phyloP scores from a whole-genome alignment of 2,329 filamentous ascomycete species.

The Chrysosporium queenslandicum region DNA sequence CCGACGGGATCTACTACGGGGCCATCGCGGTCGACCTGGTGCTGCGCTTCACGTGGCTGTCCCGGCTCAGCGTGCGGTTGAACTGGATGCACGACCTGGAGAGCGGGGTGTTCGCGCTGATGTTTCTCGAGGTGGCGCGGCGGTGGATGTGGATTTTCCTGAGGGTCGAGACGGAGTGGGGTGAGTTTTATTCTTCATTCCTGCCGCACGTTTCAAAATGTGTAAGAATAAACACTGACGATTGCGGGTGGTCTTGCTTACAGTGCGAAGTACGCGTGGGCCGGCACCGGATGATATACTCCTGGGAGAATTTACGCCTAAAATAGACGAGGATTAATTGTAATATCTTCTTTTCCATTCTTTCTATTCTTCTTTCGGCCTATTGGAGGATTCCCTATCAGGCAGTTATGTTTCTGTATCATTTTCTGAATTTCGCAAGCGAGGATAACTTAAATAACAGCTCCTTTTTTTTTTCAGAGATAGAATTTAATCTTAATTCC shows the following conservation, averaged over 20 bases:
- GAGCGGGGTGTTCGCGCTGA: constrained; percentile 75
- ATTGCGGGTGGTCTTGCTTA: neutral
- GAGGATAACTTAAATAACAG: too few species aligned
- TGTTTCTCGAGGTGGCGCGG: constrained; percentile 75
- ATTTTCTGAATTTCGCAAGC: too few species aligned
- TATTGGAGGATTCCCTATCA: neutral
- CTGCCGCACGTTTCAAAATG: too few species aligned
- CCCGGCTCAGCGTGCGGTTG: constrained; percentile 73
- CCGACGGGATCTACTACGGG: constrained; percentile 66
- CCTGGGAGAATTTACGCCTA: constrained; percentile 60
- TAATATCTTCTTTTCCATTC: neutral
- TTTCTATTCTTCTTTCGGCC: neutral
- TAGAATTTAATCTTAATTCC: too few species aligned
- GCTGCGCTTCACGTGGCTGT: constrained; percentile 80
- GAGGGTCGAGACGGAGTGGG: constrained; percentile 87
- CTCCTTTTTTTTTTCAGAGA: too few species aligned
- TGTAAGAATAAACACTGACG: too few species aligned
- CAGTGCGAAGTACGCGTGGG: constrained; percentile 46
- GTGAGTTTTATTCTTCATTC: constrained; percentile 35
- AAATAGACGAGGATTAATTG: constrained; percentile 52
- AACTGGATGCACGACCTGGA: constrained; percentile 80
- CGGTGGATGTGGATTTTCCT: constrained; percentile 98
- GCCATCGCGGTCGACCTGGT: constrained; percentile 70
- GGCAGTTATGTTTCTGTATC: too few species aligned
- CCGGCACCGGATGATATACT: constrained; percentile 60